Conservation (phyloP, 176 grass and related monocot species). For the Raddia distichophylla region DNA sequence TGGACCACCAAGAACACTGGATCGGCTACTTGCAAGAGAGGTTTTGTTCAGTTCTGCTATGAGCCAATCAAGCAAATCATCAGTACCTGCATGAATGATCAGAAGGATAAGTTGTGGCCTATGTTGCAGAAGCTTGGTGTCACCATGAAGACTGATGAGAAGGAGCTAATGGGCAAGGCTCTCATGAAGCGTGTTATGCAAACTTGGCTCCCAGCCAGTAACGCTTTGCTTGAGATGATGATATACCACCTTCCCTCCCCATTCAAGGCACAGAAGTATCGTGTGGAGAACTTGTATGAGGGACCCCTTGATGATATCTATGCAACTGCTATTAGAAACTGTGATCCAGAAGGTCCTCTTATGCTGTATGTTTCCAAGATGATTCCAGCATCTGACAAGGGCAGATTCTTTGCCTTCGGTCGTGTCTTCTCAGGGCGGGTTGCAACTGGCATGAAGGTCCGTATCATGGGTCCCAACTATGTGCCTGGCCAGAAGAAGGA, state of each 20-base stretch:
- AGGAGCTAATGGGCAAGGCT: slow-evolving; percentile 71
- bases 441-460: slow-evolving; percentile 84
- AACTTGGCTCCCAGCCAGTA: slow-evolving; percentile 80
- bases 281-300: slow-evolving; percentile 86
- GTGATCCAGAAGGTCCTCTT: slow-evolving; percentile 85
- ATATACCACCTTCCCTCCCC: slow-evolving; percentile 82
- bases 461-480: slow-evolving; percentile 90
- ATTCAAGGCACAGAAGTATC: slow-evolving; percentile 63
- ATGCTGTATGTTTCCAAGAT: slow-evolving; percentile 94
- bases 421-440: slow-evolving; percentile 76
- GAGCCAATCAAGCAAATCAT: slow-evolving; percentile 94
- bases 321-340: slow-evolving; percentile 82
- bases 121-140: slow-evolving; percentile 86
- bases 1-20: slow-evolving; percentile 74
- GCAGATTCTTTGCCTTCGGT: slow-evolving; percentile 83
- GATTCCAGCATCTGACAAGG: slow-evolving; percentile 92
- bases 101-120: slow-evolving; percentile 89
- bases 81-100: slow-evolving; percentile 74
- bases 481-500: slow-evolving; percentile 91
- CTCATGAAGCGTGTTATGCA: slow-evolving; percentile 94
- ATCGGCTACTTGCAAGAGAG: slow-evolving; percentile 70
- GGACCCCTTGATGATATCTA: slow-evolving; percentile 77
- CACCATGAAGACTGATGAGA: slow-evolving; percentile 73
- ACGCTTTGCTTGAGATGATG: slow-evolving; percentile 86
- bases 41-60: slow-evolving; percentile 87